Evolutionary conservation across 2,329 filamentous ascomycete species (phyloP), one percentile per base, ranked within the genome.

Genomic region (Knoxdaviesia proteae): DNA sequence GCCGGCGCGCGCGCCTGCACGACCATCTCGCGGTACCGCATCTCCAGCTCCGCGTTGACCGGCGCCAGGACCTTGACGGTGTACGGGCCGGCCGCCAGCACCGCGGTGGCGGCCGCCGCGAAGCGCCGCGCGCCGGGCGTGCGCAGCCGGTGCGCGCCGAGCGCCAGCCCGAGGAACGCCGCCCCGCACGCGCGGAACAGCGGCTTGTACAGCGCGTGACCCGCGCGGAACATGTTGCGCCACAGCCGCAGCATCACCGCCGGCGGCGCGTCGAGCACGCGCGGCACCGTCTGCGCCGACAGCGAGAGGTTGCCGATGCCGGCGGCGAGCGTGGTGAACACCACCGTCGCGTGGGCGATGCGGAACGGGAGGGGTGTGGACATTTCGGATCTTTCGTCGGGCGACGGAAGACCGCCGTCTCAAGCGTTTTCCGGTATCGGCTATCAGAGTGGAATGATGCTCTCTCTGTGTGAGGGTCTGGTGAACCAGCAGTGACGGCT

Each of bases 231-330:
- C 34, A 39, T 38, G 31, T 35, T 42, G 34, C 44, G 44, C 44
- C 44, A 45, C 36, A 43, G 44, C 10, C 33, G 32, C 20, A 45
- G 41, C 44, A 45, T 45, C 31, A 34, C 38, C 9, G 38, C 32
- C 7, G 34, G 38, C 20, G 44, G 44, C 7, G 44, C 37, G 11
- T 45, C 44, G 41, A 43, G 44, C 7, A 45, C 38, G 5, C 44
- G 44, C 11, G 44, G 44, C 11, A 42, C 34, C 11, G 43, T 9
- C 34, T 39, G 30, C 33, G 32, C 20, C 5, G 42, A 43, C 5
- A 43, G 20, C 7, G 34, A 34, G 6, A 40, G 38, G 31, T 40
- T 43, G 33, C 33, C 38, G 7, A 33, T 36, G 37, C 37, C 42
- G 11, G 33, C 20, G 34, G 38, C 42, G 29, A 20, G 20, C 20